Evolutionary conservation across 306 rosid genomes (phyloP).

Genomic region (Citrullus mucosospermus): DNA sequence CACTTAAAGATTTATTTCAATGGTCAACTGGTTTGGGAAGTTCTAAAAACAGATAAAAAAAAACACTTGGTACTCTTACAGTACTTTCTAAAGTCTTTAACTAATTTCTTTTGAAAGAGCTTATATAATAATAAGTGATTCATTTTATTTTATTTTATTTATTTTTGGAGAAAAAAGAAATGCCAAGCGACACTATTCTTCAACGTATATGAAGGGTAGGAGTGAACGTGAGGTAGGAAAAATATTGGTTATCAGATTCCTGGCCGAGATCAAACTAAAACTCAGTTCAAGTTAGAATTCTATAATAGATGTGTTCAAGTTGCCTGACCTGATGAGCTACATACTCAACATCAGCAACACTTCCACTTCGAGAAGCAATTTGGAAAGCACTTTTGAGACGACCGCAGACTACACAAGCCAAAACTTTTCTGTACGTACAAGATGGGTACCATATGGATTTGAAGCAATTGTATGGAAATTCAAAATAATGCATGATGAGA

Average conservation of each 20-base stretch:
- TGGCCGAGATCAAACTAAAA: no score
- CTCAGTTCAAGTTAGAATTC: neutral
- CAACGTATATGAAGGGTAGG: no score
- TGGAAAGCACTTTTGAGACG: constrained; percentile 98
- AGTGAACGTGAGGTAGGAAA: no score
- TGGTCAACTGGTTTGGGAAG: neutral
- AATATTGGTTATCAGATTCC: no score
- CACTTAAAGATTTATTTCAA: neutral
- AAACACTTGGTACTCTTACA: neutral
- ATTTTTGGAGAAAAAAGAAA: no score
- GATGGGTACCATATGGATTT: constrained; percentile 12
- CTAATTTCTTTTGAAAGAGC: neutral
- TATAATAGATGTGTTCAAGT: constrained; percentile 1
- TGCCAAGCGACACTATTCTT: no score
- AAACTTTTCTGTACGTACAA: constrained; percentile 71
- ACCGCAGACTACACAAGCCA: constrained; percentile 98
- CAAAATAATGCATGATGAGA: neutral
- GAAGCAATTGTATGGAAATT: neutral
- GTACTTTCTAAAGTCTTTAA: neutral
- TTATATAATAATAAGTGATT: no score
- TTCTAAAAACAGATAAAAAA: neutral
- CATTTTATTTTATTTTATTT: no score
- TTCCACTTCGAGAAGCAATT: constrained; percentile 96
- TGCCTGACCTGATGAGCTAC: constrained; percentile 90
- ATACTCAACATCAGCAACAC: constrained; percentile 97